Conservation (phyloP, 2,329 filamentous ascomycete species). For the Cordyceps cicadae region DNA sequence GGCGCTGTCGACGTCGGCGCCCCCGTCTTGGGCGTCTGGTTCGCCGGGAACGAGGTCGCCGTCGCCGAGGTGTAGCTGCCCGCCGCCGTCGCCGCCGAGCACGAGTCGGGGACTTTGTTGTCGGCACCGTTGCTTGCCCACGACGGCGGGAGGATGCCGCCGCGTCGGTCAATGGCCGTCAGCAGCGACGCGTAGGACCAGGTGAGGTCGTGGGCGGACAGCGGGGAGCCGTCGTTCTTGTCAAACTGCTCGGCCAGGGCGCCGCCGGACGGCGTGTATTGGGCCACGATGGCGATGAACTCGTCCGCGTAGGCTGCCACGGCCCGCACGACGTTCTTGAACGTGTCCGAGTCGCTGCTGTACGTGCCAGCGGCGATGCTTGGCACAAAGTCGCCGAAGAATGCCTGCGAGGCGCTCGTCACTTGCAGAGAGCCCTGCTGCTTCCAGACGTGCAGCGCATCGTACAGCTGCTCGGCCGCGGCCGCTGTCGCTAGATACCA, state of each 20-base stretch:
- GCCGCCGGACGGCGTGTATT: constrained; percentile 56
- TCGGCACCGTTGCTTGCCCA: constrained; percentile 41
- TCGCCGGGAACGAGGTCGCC: constrained; percentile 39
- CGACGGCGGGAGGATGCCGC: constrained; percentile 44
- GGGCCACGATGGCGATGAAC: constrained; percentile 53
- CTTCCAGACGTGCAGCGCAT: constrained; percentile 66
- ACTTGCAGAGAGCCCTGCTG: constrained; percentile 54
- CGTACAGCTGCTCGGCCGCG: constrained; percentile 72
- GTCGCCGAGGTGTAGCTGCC: constrained; percentile 46
- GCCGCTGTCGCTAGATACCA: constrained; percentile 74
- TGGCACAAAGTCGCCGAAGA: constrained; percentile 61
- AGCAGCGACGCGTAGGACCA: constrained; percentile 69
- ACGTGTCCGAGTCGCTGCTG: constrained; percentile 36
- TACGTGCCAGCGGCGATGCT: constrained; percentile 56
- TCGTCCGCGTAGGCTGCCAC: constrained; percentile 51
- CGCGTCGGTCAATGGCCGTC: constrained; percentile 50
- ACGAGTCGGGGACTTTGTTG: constrained; percentile 40
- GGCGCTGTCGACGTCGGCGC: constrained; percentile 16
- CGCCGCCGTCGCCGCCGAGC: constrained; percentile 35
- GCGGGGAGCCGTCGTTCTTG: constrained; percentile 40
- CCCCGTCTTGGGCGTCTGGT: constrained; percentile 35
- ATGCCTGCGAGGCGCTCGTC: constrained; percentile 55
- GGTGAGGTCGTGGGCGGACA: constrained; percentile 60
- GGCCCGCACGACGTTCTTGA: constrained; percentile 47
- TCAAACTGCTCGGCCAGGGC: constrained; percentile 60